These are phyloP conservation scores for Paecilomyces formosus DNA, from an alignment of 2,329 filamentous ascomycete species.

Conservation along the genomic window DNA sequence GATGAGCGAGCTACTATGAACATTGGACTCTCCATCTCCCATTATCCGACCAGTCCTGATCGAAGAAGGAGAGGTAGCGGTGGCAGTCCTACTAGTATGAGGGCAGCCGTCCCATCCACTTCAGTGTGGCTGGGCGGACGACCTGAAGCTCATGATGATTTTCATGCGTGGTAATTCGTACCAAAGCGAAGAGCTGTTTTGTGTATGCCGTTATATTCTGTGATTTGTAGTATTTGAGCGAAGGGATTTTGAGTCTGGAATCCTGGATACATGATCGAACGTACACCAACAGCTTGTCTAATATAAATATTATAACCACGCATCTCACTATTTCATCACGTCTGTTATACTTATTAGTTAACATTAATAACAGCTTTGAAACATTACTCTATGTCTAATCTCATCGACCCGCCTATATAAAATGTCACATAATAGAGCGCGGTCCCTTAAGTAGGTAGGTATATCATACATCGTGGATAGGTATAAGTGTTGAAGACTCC, in stretches of 20 bases:
- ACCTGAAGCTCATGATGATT: background rate
- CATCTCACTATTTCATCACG: background rate
- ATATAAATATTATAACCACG: background rate
- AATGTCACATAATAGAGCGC: background rate
- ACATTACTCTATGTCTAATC: background rate
- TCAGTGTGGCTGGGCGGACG: background rate
- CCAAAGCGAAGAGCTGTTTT: background rate
- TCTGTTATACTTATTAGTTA: background rate
- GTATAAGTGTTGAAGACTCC: background rate
- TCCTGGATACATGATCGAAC: background rate
- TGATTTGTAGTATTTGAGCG: background rate
- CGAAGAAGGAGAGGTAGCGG: background rate
- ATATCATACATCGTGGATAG: background rate
- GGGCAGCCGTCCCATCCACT: background rate
- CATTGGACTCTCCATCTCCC: conserved; percentile 14
- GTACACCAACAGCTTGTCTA: background rate
- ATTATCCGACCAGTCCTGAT: conserved; percentile 10
- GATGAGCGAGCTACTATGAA: conserved; percentile 14
- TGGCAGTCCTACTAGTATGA: background rate
- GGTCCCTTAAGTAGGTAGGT: background rate
- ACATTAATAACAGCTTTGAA: background rate
- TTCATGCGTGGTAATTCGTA: background rate
- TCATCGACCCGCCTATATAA: background rate
- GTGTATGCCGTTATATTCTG: background rate
- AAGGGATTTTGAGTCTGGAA: background rate